Conservation (phyloP, 768 basidiomycete species). For the Artomyces pyxidatus region DNA sequence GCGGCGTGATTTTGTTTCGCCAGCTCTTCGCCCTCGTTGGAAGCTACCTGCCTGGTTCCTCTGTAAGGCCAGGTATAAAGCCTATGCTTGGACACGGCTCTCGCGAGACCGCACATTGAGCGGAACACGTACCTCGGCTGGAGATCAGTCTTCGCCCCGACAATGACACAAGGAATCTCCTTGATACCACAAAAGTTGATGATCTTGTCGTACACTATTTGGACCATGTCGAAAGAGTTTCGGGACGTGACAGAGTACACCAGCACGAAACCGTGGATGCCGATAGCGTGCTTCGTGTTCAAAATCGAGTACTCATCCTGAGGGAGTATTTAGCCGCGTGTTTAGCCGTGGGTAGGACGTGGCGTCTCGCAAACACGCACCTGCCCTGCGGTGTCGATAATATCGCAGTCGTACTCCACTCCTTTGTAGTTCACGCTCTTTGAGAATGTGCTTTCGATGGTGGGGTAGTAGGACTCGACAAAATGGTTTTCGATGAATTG, state of each 20-base stretch:
- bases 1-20: constrained; percentile 67
- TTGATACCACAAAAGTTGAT: constrained; percentile 76
- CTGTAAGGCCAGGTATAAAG: constrained; percentile 7
- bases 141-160: constrained; percentile 88
- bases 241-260: constrained; percentile 91
- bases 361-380: constrained; percentile 33
- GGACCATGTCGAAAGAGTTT: constrained; percentile 91
- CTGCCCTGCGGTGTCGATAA: constrained; percentile 97
- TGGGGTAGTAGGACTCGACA: constrained; percentile 90
- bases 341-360: constrained; percentile 6
- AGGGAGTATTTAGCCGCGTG: background rate
- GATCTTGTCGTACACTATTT: constrained; percentile 91
- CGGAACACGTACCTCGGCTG: constrained; percentile 50
- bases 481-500: constrained; percentile 93
- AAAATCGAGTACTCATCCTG: constrained; percentile 96
- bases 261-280: constrained; percentile 94
- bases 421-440: constrained; percentile 86
- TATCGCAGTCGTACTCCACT: constrained; percentile 90
- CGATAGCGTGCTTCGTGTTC: constrained; percentile 89
- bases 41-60: constrained; percentile 61
- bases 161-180: constrained; percentile 88
- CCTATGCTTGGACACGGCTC: background rate
- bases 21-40: constrained; percentile 65
- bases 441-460: constrained; percentile 82
- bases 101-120: constrained; percentile 1